Percentiles rank a stretch among this genome's conserved stretches.
Evolutionary conservation across 2,329 filamentous ascomycete species (phyloP).

Genomic region (Westerdykella ornata): DNA sequence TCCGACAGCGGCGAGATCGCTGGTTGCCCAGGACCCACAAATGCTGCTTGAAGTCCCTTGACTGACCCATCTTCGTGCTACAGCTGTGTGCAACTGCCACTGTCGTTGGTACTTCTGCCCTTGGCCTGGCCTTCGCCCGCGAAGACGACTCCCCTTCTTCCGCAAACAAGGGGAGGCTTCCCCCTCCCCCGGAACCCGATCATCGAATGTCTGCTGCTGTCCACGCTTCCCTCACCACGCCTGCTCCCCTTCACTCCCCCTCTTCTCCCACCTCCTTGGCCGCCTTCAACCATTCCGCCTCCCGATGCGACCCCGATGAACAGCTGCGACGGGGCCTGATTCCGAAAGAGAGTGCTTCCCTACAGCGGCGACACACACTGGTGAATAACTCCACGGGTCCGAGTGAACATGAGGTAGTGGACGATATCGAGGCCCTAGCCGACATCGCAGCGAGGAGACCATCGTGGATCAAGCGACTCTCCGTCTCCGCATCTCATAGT

Average conservation of each 20-base stretch:
- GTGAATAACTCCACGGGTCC: conserved; percentile 16
- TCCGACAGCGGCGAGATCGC: conserved; percentile 22
- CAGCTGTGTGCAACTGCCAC: conserved; percentile 60
- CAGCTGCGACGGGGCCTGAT: conserved; percentile 24
- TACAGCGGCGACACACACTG: conserved; percentile 14
- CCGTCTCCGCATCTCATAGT: conserved; percentile 58
- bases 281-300: conserved; percentile 17
- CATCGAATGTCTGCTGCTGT: conserved; percentile 24
- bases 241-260: conserved; percentile 16
- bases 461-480: conserved; percentile 68
- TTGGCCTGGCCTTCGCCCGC: conserved; percentile 53
- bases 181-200: conserved; percentile 27
- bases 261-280: conserved; percentile 20
- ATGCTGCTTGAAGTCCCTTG: conserved; percentile 20
- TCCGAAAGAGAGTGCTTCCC: conserved; percentile 24
- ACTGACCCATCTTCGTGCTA: conserved; percentile 35
- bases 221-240: conserved; percentile 21
- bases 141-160: conserved; percentile 37
- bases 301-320: conserved; percentile 26
- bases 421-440: conserved; percentile 20
- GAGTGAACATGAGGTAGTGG: conserved; percentile 16
- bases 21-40: conserved; percentile 17
- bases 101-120: conserved; percentile 52
- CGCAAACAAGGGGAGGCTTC: conserved; percentile 36
- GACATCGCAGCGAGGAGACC: conserved; percentile 36